Evolutionary conservation across 768 basidiomycete species (phyloP), one percentile per base, ranked within the genome.

Genomic region (Gymnopilus dilepis): DNA sequence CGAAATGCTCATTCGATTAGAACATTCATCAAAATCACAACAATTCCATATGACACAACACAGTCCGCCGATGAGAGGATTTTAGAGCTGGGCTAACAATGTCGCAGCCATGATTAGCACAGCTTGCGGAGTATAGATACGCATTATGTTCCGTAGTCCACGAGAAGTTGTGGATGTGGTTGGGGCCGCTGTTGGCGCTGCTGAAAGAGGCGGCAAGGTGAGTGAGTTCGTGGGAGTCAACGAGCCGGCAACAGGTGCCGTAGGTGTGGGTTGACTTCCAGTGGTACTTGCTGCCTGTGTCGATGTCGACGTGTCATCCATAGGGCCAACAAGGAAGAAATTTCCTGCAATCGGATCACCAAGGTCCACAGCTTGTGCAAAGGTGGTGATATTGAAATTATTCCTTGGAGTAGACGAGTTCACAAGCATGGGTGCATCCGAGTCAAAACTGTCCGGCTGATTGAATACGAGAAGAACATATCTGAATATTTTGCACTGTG

Each of bases 321-420:
- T 69, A 5, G 78, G 72, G 2, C 77, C 78, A 15, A 77, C 75
- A 30, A 80, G 66, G 69, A 82, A 82, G 67, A 76, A 82, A 47
- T 75, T 80, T 33, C 80, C 81, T 17, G 78, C 79, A 42, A 81
- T 63, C 13, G 80, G 78, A 26, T 64, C 55, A 1, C 75, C 76
- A 15, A 82, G 70, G 28, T 74, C 69, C 8, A 74, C 62, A 15
- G 65, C 69, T 24, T 64, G 60, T 6, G 73, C 75, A 64, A 83
- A 81, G 13, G 60, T 61, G 30, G 74, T 70, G 55, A 80, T 65
- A 61, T 78, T 78, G 72, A 82, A 83, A 51, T 74, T 75, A 28
- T 60, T 69, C 59, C 77, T 68, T 26, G 74, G 71, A 2, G 76
- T 76, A 17, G 73, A 71, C 4, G 70, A 62, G 38, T 79, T 78